Conservation (phyloP, 2,329 filamentous ascomycete species). For the Simplicillium sp. region DNA sequence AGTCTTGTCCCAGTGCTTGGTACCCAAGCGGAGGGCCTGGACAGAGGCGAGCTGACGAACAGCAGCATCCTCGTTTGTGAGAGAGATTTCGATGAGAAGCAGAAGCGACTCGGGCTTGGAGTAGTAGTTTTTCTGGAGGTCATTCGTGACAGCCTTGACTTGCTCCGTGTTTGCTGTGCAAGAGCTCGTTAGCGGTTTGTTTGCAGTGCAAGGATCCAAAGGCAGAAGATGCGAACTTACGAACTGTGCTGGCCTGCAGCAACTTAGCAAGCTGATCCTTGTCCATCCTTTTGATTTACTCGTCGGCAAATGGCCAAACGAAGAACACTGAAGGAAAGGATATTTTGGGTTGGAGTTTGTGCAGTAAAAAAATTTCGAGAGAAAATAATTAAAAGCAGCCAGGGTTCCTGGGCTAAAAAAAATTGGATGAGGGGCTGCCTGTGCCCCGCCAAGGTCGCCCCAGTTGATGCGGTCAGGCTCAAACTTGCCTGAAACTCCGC, state of each 20-base stretch:
- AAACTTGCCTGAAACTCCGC: not conserved
- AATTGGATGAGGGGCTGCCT: constrained; percentile 6
- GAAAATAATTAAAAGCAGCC: constrained; percentile 3
- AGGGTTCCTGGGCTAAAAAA: constrained; percentile 5
- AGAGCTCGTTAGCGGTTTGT: constrained; percentile 20
- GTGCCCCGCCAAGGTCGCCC: constrained; percentile 3
- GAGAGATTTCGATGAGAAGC: constrained; percentile 79
- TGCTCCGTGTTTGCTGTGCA: constrained; percentile 71
- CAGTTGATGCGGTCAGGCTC: constrained; percentile 1
- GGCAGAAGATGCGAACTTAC: constrained; percentile 42
- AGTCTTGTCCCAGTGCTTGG: constrained; percentile 77
- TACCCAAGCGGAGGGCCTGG: constrained; percentile 73
- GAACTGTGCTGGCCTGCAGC: constrained; percentile 78
- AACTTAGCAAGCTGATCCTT: constrained; percentile 73
- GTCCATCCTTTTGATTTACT: constrained; percentile 24
- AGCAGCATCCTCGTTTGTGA: constrained; percentile 62
- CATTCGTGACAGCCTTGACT: constrained; percentile 81
- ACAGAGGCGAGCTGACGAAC: constrained; percentile 87
- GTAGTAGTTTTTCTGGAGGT: constrained; percentile 91
- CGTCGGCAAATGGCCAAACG: constrained; percentile 2
- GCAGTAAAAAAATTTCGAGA: constrained; percentile 1
- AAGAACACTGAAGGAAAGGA: not conserved
- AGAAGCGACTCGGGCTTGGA: constrained; percentile 74
- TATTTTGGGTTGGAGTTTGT: constrained; percentile 2
- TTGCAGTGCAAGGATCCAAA: constrained; percentile 1